These are phyloP conservation scores for Catunica adiposa DNA, from an alignment of 2,329 filamentous ascomycete genomes.

Conservation along the genomic window DNA sequence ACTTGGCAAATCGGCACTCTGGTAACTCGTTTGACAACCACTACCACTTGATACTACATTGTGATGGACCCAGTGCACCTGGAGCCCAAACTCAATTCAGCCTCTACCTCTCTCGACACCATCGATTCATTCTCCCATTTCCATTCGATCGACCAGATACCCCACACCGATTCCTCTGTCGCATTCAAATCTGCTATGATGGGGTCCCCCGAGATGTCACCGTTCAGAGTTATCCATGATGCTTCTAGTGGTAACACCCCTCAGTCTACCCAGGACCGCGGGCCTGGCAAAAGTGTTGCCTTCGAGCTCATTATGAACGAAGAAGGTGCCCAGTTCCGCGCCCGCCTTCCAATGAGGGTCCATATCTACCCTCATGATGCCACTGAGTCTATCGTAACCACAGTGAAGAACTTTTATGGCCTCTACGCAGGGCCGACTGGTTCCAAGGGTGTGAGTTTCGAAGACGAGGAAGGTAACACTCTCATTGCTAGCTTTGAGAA, in stretches of 20 bases:
- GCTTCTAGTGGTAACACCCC: not conserved
- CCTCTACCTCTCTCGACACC: conserved; percentile 9
- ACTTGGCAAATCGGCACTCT: too few species aligned
- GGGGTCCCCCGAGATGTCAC: conserved; percentile 11
- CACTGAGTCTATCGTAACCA: conserved; percentile 93
- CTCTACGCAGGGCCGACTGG: conserved; percentile 60
- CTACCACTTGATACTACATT: not conserved
- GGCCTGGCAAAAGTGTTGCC: conserved; percentile 50
- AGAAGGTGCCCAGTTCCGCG: conserved; percentile 45
- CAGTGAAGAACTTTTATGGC: conserved; percentile 97
- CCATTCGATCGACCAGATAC: conserved; percentile 5
- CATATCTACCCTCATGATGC: conserved; percentile 92
- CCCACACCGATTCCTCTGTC: not conserved
- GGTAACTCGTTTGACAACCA: not conserved
- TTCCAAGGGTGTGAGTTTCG: conserved; percentile 79
- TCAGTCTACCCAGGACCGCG: conserved; percentile 8
- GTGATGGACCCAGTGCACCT: conserved; percentile 12
- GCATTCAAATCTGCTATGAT: conserved; percentile 2
- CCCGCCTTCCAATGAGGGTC: conserved; percentile 67
- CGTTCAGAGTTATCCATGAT: conserved; percentile 8
- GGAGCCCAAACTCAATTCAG: conserved; percentile 6
- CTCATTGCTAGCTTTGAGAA: conserved; percentile 95
- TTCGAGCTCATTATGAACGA: conserved; percentile 55
- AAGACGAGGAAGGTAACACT: conserved; percentile 75
- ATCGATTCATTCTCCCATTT: conserved; percentile 6